phyloP scores from a whole-genome alignment of 169 alveolate genomes.

The Sarcocystis neurona region DNA sequence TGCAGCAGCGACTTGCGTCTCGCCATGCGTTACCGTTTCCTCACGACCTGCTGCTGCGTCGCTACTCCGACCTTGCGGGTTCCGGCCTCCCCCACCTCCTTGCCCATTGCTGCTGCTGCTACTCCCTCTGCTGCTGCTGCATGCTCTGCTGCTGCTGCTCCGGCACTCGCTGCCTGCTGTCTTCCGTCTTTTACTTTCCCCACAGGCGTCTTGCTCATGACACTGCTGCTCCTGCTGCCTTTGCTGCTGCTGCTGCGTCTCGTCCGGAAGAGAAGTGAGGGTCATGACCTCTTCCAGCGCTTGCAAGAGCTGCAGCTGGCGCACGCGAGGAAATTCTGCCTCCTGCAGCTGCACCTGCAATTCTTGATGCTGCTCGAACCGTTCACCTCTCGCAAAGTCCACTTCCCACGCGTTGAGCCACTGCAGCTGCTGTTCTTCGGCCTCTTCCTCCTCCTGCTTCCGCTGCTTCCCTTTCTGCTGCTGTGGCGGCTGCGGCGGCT shows the following conservation, averaged over 20 bases:
- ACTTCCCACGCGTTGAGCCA: constrained; percentile 57
- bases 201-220: not conserved
- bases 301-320: constrained; percentile 32
- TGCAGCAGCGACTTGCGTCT: too few species aligned
- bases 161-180: too few species aligned
- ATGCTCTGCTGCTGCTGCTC: too few species aligned
- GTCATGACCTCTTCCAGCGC: constrained; percentile 21
- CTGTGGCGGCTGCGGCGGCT: not conserved
- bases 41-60: too few species aligned
- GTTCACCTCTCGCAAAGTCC: constrained; percentile 24
- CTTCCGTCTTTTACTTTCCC: too few species aligned
- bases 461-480: not conserved
- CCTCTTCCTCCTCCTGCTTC: not conserved
- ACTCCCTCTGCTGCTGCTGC: too few species aligned
- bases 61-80: too few species aligned
- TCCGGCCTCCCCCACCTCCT: too few species aligned
- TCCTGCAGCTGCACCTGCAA: constrained; percentile 49
- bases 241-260: constrained; percentile 35
- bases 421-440: not conserved
- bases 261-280: not conserved
- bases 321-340: constrained; percentile 36
- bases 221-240: constrained; percentile 30
- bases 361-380: not conserved
- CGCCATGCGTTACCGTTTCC: too few species aligned
- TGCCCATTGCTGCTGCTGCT: too few species aligned